These are phyloP conservation scores for Candida sithepensis DNA, from an alignment of 805 yeast genomes.

Conservation along the genomic window DNA sequence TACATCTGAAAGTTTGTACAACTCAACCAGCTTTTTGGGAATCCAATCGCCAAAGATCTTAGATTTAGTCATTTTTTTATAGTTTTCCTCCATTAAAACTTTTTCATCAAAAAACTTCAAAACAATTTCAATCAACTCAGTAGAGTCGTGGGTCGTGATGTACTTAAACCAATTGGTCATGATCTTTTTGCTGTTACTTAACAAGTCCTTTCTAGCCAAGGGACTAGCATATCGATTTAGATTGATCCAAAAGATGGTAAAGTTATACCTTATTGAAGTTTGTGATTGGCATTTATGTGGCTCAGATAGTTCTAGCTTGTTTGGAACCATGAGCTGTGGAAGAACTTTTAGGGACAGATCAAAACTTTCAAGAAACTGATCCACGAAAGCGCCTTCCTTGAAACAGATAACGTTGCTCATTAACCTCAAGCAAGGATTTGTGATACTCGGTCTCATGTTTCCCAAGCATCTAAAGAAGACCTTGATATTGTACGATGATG, in stretches of 20 bases:
- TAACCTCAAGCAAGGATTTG: conserved; percentile 60
- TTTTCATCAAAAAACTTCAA: conserved; percentile 45
- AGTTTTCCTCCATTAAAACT: conserved; percentile 56
- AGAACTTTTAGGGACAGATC: conserved; percentile 63
- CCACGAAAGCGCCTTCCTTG: conserved; percentile 47
- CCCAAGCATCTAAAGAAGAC: conserved; percentile 66
- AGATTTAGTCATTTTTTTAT: conserved; percentile 67
- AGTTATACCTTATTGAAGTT: conserved; percentile 51
- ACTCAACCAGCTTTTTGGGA: conserved; percentile 50
- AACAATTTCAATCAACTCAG: conserved; percentile 36
- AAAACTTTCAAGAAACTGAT: conserved; percentile 58
- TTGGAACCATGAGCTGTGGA: conserved; percentile 58
- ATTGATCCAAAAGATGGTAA: conserved; percentile 58
- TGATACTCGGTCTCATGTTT: conserved; percentile 50
- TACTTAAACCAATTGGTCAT: conserved; percentile 67
- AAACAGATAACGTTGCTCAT: conserved; percentile 49
- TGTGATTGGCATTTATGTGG: conserved; percentile 34
- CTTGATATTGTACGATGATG: conserved; percentile 51
- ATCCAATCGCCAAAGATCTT: conserved; percentile 77
- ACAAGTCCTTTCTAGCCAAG: conserved; percentile 59
- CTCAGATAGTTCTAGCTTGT: conserved; percentile 41
- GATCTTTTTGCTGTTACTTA: conserved; percentile 53
- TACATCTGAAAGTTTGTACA: conserved; percentile 37
- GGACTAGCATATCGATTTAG: conserved; percentile 49
- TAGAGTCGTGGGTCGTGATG: conserved; percentile 51